Evolutionary conservation across 1,284 basidiomycete species (phyloP), one percentile per base, ranked within the genome.

Genomic region (Cystobasidium slooffiae): DNA sequence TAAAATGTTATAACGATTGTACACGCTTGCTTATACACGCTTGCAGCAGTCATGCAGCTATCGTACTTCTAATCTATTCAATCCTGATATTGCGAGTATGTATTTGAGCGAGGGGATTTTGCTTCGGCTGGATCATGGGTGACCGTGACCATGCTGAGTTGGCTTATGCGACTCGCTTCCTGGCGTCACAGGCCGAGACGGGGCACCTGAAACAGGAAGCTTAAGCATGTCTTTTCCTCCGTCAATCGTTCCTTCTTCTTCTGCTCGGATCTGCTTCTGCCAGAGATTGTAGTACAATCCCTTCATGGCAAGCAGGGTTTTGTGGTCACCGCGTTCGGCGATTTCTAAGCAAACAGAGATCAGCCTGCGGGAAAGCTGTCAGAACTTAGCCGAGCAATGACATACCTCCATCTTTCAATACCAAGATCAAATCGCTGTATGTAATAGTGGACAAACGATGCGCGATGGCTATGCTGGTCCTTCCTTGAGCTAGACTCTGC

Each of bases 391-490:
- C 6, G 31, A 55, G 44, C n/a, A 2, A 22, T 18, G n/a, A 49
- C 69, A 20, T 37, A 72, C 70, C 62, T 20, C 68, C 91, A 82
- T 93, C 88, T 78, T 90, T 90, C 70, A 93, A 86, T 46, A 93
- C 91, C 66, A 93, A 81, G 77, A 94, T 94, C 68, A 91, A 75
- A 81, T 92, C 90, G 74, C 90, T 89, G 72, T 87, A 88, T 61
- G 90, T 88, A 80, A 90, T 83, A 80, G 92, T 91, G 78, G 90
- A 90, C 75, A 91, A 84, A 53, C 91, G 86, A 81, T 91, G 90
- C 18, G 92, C 90, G 82, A 93, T 90, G 64, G 91, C 91, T 76
- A 95, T 81, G 44, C 88, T 89, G 20, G 90, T 89, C 75, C 90
- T 86, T 65, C 88, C 90, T 78, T 87, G 84, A 1, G 87, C 88